Percentiles rank a stretch among this genome's conserved stretches.
phyloP scores from a whole-genome alignment of 1,284 basidiomycete genomes.

The Omphalotus olearius region DNA sequence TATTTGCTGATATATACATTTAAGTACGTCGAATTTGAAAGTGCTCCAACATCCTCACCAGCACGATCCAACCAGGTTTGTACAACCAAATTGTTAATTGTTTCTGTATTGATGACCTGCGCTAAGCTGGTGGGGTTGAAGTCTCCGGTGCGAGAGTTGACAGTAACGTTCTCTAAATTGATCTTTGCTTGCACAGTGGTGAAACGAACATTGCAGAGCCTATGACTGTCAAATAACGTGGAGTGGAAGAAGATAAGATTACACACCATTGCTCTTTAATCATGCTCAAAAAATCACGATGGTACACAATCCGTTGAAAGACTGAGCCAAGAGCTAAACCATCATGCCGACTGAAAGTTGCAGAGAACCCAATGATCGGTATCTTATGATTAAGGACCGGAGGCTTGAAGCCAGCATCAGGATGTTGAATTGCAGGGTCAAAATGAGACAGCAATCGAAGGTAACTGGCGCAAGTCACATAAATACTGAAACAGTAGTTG shows the following conservation, averaged over 20 bases:
- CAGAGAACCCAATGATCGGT: slow-evolving; percentile 93
- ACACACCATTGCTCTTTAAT: slow-evolving; percentile 86
- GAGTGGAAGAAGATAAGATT: background rate
- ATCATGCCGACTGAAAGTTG: slow-evolving; percentile 92
- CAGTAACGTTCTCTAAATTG: slow-evolving; percentile 61
- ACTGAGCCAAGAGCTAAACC: slow-evolving; percentile 85
- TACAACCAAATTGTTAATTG: slow-evolving; percentile 75
- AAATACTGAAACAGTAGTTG: background rate
- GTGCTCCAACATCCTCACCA: slow-evolving; percentile 34
- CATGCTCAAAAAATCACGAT: slow-evolving; percentile 91
- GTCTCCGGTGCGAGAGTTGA: slow-evolving; percentile 70
- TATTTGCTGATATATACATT: slow-evolving; percentile 34
- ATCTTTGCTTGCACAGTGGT: slow-evolving; percentile 78
- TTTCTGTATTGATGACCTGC: slow-evolving; percentile 73
- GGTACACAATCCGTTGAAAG: slow-evolving; percentile 92
- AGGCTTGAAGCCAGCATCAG: slow-evolving; percentile 36
- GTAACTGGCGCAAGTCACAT: slow-evolving; percentile 46
- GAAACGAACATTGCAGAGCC: slow-evolving; percentile 83
- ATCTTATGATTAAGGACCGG: slow-evolving; percentile 45
- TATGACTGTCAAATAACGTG: slow-evolving; percentile 26
- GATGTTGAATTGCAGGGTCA: slow-evolving; percentile 54
- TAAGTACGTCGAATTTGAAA: background rate
- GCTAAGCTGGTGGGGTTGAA: slow-evolving; percentile 77
- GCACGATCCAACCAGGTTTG: slow-evolving; percentile 81
- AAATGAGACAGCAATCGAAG: slow-evolving; percentile 77